Evolutionary conservation across 192 early-diverging fungal genomes (phyloP), one percentile per base, ranked within the genome.

Genomic region (Allomyces javanicus): DNA sequence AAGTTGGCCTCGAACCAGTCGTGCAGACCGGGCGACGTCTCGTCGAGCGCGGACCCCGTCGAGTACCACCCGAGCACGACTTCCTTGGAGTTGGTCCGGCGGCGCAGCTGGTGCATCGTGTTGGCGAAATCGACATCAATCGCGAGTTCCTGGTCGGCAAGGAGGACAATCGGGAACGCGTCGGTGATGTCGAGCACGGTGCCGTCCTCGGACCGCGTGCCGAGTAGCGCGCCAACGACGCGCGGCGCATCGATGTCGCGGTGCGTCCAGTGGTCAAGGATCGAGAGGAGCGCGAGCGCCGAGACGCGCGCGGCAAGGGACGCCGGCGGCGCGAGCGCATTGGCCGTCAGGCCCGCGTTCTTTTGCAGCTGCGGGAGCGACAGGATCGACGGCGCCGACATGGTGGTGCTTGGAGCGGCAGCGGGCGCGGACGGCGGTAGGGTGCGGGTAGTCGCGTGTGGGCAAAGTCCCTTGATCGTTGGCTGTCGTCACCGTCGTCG

Each of bases 21-120:
- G 77, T 89, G 88, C 64, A 88, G 81, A 65, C 87, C 76, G 65
- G 87, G 81, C 17, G 83, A 80, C 69, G 84, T 83, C 68, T 82
- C 79, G 76, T 83, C 83, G 70, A 90, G 77, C 62, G 75, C 63
- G 27, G 72, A 70, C 24, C 87, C 87, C 11, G 87, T 86, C 14
- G 86, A 83, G 65, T 95, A 97, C 94, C 94, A 97, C 61, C 94
- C 94, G 63, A 97, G 84, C 68, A 95, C 86, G 62, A 87, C 80
- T 72, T 97, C 94, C 68, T 88, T 87, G 21, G 88, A 76, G 72
- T 92, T 92, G 22, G 90, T 91, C 64, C 85, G 80, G 75, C 88
- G 87, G 75, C 96, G 93, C 63, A 94, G 81, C 65, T 83, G 81
- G 73, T 84, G 86, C 90, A 96, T 92, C 25, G 79, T 82, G 27